A percentile compares a stretch with the other conserved stretches of the same genome.
Evolutionary conservation across 768 basidiomycete species (phyloP).

Genomic region (Panus rudis): DNA sequence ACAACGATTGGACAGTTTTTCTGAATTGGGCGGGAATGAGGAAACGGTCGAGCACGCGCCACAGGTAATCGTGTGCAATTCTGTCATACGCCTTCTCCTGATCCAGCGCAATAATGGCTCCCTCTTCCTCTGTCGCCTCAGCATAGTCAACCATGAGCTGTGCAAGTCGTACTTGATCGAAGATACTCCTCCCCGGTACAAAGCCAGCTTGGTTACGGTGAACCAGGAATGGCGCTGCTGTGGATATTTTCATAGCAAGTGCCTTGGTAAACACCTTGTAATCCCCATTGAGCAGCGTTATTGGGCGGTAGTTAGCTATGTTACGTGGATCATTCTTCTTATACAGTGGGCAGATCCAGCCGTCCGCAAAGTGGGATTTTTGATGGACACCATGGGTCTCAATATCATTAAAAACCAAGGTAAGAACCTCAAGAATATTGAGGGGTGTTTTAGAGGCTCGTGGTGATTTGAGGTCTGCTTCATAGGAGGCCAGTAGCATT

Average conservation of each 20-base stretch:
- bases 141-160: conserved; percentile 9
- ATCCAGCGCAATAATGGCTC: conserved; percentile 12
- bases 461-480: too few relatives aligned
- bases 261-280: conserved; percentile 15
- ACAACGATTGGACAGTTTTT: conserved; percentile 8
- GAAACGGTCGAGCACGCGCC: conserved; percentile 4
- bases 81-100: conserved; percentile 19
- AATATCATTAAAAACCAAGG: conserved; percentile 1
- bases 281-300: conserved; percentile 15
- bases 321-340: conserved; percentile 11
- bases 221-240: conserved; percentile 1
- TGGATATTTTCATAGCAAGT: conserved; percentile 3
- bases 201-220: conserved; percentile 16
- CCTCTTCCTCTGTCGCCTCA: conserved; percentile 12
- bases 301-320: conserved; percentile 17
- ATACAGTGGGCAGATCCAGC: conserved; percentile 14
- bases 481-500: neutral
- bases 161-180: conserved; percentile 10
- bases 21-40: conserved; percentile 9
- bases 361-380: conserved; percentile 3
- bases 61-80: conserved; percentile 15
- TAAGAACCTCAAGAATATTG: neutral
- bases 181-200: conserved; percentile 9
- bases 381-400: neutral
- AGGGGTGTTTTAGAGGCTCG: neutral